These are phyloP conservation scores for Claviceps paspali DNA, from an alignment of 2,329 filamentous ascomycete species.

Conservation along the genomic window DNA sequence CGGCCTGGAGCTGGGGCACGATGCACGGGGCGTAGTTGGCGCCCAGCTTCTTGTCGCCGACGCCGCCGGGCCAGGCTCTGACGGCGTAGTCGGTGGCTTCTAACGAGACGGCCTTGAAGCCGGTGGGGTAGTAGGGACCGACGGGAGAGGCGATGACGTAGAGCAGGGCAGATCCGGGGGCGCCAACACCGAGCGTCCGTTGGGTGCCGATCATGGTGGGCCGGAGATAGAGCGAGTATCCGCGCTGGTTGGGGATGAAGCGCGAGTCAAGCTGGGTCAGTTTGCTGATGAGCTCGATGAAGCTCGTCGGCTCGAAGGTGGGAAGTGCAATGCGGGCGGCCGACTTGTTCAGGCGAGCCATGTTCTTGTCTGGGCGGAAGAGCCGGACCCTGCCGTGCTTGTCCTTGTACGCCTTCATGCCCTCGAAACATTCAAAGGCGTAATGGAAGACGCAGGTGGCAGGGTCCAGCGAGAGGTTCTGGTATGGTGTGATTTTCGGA, in stretches of 20 bases:
- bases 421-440: slow-evolving; percentile 95
- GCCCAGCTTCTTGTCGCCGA: slow-evolving; percentile 95
- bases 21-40: slow-evolving; percentile 99
- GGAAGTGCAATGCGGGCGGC: slow-evolving; percentile 83
- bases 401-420: slow-evolving; percentile 98
- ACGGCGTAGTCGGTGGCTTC: slow-evolving; percentile 96
- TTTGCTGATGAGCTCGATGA: slow-evolving; percentile 69
- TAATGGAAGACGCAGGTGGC: slow-evolving; percentile 98
- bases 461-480: slow-evolving; percentile 92
- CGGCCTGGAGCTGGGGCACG: slow-evolving; percentile 85
- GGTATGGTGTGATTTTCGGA: slow-evolving; percentile 79
- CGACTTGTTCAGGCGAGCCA: slow-evolving; percentile 86
- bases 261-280: slow-evolving; percentile 69
- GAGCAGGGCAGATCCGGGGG: slow-evolving; percentile 81
- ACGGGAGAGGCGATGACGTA: slow-evolving; percentile 95
- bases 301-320: slow-evolving; percentile 57
- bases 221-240: slow-evolving; percentile 89
- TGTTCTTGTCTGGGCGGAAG: slow-evolving; percentile 93
- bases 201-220: slow-evolving; percentile 97
- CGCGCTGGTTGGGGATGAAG: slow-evolving; percentile 75
- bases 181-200: slow-evolving; percentile 77
- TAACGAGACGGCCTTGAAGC: slow-evolving; percentile 91
- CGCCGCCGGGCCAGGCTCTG: slow-evolving; percentile 92
- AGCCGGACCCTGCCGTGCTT: slow-evolving; percentile 61
- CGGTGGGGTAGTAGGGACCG: slow-evolving; percentile 93